Base-by-base conservation (phyloP, 2,329 filamentous ascomycete genomes). In the Gremmenia infestans region DNA sequence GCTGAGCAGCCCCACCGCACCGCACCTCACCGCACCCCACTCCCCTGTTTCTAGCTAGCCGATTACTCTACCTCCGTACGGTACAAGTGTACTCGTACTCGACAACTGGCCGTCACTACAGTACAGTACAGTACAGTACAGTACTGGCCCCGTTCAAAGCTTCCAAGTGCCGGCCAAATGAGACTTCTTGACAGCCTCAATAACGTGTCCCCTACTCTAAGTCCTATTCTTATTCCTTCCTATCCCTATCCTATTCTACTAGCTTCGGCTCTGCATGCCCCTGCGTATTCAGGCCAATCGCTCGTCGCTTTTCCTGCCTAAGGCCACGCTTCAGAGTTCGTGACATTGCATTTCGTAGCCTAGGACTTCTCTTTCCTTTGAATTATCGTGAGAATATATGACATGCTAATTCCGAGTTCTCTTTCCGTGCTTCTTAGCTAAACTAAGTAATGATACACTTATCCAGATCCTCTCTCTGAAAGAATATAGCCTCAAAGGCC, bases 161-260 rank as follows among this genome's bases (percentile, higher is more conserved):
- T 11, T 22, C n/a, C 57, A 61, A 62, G 50, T 62, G 58, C 61
- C 61, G 61, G 55, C 54, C 61, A 59, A 59, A 62, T 63, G 51
- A 59, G 5, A 52, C 50, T 7, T 17, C 37, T 32, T 32, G 28
- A 32, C 37, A 40, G n/a, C 12, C 37, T 40, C 28, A 32, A 12
- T 32, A 32, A 32, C 28, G 37, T 40, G 37, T 40, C 15, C 37
- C 37, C 22, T 22, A 22, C 22, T 22, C 22, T 22, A 22, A 22
- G 22, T 22, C 22, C 22, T 22, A 22, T 22, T 22, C 22, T 22
- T 4, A 22, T 39, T 17, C n/a, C 2, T 39, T 14, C 14, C 37
- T 40, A 40, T 7, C 4, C 36, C 5, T 39, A 40, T 11, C 7
- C 22, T 22, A 39, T 35, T 48, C 42, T 48, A 51, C 19, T 32